A percentile compares a stretch with the other conserved stretches of the same genome.
Conservation (phyloP, 2,329 filamentous ascomycete species). For the Sarocladiaceae sp. region DNA sequence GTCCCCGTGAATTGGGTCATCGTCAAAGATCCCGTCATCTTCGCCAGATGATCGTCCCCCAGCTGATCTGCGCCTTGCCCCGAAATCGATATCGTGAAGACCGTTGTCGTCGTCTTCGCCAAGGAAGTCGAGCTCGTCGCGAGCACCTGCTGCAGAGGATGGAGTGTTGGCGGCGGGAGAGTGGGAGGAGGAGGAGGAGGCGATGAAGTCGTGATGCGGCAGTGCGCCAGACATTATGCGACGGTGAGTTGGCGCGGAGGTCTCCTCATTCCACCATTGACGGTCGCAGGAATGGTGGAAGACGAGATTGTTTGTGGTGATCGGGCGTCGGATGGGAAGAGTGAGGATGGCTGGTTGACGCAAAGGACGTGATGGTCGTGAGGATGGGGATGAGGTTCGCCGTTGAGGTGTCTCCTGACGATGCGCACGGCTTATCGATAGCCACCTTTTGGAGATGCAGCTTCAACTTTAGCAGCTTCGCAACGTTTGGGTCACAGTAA, state of each 20-base stretch:
- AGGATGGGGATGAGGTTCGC: not conserved
- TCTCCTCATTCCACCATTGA: slow-evolving; percentile 21
- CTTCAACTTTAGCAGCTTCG: too few species aligned
- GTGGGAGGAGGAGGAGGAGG: slow-evolving; percentile 28
- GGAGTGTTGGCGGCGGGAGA: slow-evolving; percentile 20
- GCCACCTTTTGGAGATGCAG: too few species aligned
- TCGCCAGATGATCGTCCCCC: not conserved
- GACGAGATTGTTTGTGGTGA: not conserved
- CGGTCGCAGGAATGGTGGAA: slow-evolving; percentile 10
- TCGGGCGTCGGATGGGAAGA: not conserved
- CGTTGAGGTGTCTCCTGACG: not conserved
- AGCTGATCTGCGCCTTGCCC: not conserved
- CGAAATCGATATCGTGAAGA: slow-evolving; percentile 13
- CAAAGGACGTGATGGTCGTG: not conserved
- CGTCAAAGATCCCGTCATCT: slow-evolving; percentile 36
- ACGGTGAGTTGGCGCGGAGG: slow-evolving; percentile 19
- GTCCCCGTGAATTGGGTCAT: slow-evolving; percentile 49
- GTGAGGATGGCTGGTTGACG: not conserved
- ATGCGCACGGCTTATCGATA: not conserved
- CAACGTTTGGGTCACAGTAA: too few species aligned
- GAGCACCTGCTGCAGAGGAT: slow-evolving; percentile 27
- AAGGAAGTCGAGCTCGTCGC: slow-evolving; percentile 42
- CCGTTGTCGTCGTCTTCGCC: slow-evolving; percentile 32
- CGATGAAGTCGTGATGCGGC: slow-evolving; percentile 25
- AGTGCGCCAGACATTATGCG: slow-evolving; percentile 34